Evolutionary conservation across 495 filamentous ascomycete genomes (phyloP), one percentile per base, ranked within the genome.

Genomic region (Aspergillus conjunctus): DNA sequence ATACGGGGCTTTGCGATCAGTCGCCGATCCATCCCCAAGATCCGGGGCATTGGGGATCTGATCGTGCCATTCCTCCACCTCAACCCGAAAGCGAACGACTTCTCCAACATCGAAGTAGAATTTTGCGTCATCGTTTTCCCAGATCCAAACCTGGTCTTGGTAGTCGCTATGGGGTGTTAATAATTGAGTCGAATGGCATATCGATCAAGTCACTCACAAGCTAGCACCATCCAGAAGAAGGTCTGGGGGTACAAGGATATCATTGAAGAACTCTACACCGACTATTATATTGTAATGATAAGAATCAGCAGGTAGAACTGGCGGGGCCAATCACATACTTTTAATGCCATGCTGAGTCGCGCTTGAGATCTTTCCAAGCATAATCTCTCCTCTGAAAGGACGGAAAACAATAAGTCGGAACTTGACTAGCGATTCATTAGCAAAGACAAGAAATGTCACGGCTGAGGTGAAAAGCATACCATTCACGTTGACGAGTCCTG

Each of bases 361-460:
- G 51, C 84, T 84, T 41, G 82, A 84, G 63, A 97, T 97, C 60
- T 84, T 87, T 4, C 90, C 94, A 9, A 88, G 76, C 60, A 98
- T 77, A 50, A 95, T 90, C 71, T 98, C 95, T 20, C 89, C 88
- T 70, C 95, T 91, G 77, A 96, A 97, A 0, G 94, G 94, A 30
- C 94, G 85, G 72, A 98, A 98, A 9, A 97, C 91, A n/a, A 96
- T 79, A 65, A 98, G 75, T 21, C 90, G 87, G 73, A 97, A 98
- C 70, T 93, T 90, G 26, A 96, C 93, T 96, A 59, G 49, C 1
- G 17, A 12, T 21, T 17, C 7, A 41, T 64, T 34, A 60, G 57
- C 9, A 20, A 53, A 10, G 2, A 48, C 10, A 21, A 18, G 0
- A 3, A 10, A 15, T 37, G 7, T 9, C 8, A 32, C 4, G 32